Percentiles rank a stretch among this genome's conserved stretches.
Evolutionary conservation across 495 filamentous ascomycete genomes (phyloP).

Genomic region (Parathielavia hyrcaniae): DNA sequence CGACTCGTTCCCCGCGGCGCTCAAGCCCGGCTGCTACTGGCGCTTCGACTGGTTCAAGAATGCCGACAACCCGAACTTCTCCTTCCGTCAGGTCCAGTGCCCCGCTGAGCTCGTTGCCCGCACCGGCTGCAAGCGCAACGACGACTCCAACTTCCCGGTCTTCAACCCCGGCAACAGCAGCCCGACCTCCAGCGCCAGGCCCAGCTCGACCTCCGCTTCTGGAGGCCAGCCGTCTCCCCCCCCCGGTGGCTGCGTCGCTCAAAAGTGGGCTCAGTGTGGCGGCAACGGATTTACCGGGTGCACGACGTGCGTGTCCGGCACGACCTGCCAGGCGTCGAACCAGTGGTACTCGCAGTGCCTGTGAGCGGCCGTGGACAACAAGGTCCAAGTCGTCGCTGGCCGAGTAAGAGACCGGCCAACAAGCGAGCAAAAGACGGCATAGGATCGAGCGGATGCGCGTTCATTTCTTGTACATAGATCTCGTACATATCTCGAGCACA

Average conservation of each 20-base stretch:
- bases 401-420: background rate
- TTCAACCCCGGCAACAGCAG: conserved; percentile 13
- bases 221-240: background rate
- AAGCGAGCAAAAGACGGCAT: background rate
- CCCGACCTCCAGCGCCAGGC: conserved; percentile 9
- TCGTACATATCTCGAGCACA: background rate
- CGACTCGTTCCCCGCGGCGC: conserved; percentile 43
- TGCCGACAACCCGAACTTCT: conserved; percentile 51
- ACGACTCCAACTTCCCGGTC: conserved; percentile 32
- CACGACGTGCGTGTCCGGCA: conserved; percentile 31
- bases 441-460: background rate
- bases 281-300: conserved; percentile 39
- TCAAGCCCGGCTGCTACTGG: conserved; percentile 52
- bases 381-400: no score
- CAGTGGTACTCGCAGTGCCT: conserved; percentile 39
- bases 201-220: background rate
- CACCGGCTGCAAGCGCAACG: conserved; percentile 42
- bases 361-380: conserved; percentile 8
- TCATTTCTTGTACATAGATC: background rate
- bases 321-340: conserved; percentile 34
- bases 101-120: conserved; percentile 47
- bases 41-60: conserved; percentile 56
- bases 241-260: conserved; percentile 20
- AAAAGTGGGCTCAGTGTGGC: conserved; percentile 43
- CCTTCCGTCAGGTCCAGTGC: conserved; percentile 49